Evolutionary conservation across 164 flowering plant species (phyloP).

Genomic region (Umbilicus rupestris): DNA sequence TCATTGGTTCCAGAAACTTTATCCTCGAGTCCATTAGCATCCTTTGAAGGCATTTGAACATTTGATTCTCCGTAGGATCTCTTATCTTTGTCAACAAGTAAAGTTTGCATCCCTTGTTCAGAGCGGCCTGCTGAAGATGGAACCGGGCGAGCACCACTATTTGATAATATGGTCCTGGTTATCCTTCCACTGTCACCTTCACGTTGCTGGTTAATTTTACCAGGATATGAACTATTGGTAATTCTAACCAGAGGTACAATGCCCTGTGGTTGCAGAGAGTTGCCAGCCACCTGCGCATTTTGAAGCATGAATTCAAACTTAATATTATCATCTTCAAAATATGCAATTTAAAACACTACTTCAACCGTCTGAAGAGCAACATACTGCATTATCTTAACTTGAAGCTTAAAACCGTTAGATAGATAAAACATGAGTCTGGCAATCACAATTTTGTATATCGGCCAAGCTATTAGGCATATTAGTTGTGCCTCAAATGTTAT

Average conservation of each 20-base stretch:
- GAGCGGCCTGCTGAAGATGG: conserved; percentile 30
- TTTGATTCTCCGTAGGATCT: conserved; percentile 50
- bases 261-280: conserved; percentile 22
- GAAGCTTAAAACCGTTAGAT: background rate
- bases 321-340: background rate
- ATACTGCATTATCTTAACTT: background rate
- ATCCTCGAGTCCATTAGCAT: conserved; percentile 41
- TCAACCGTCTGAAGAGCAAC: background rate
- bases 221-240: conserved; percentile 19
- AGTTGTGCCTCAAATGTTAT: background rate
- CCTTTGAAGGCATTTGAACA: conserved; percentile 26
- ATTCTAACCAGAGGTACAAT: conserved; percentile 28
- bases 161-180: conserved; percentile 50
- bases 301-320: background rate
- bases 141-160: conserved; percentile 45
- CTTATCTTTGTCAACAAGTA: conserved; percentile 45
- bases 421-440: background rate
- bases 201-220: conserved; percentile 46
- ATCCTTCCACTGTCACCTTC: conserved; percentile 57
- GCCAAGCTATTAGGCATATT: background rate
- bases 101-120: conserved; percentile 35
- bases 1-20: conserved; percentile 31
- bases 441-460: background rate
- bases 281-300: conserved; percentile 28
- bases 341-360: background rate